phyloP scores from a whole-genome alignment of 306 rosid genomes.

The Vicia sativa region DNA sequence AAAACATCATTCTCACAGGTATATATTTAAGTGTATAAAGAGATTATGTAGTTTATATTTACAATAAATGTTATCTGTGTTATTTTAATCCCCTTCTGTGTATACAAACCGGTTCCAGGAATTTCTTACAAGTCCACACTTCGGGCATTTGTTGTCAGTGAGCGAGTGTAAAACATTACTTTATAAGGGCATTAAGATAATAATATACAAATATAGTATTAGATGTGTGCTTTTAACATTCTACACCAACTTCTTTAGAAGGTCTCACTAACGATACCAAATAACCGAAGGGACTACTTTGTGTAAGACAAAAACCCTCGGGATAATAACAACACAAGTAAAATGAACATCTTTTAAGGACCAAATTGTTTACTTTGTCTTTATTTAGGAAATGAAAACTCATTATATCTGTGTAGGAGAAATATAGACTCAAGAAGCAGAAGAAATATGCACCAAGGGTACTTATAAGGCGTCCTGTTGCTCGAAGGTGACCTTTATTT shows the following conservation, averaged over 20 bases:
- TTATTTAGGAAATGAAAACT: constrained; percentile 34
- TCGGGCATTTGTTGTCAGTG: neutral
- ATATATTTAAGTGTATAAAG: constrained; percentile 31
- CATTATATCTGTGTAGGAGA: constrained; percentile 64
- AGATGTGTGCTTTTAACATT: constrained; percentile 11
- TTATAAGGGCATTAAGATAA: neutral
- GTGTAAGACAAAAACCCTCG: neutral
- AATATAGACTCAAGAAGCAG: constrained; percentile 89
- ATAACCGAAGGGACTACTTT: neutral
- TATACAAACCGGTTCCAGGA: neutral
- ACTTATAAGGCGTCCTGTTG: constrained; percentile 78
- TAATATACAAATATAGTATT: neutral
- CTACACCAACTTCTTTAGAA: neutral
- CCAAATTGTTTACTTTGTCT: constrained; percentile 6
- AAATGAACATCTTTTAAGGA: neutral
- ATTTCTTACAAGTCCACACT: constrained; percentile 3
- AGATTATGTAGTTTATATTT: constrained; percentile 23
- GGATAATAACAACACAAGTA: neutral
- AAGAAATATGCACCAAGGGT: constrained; percentile 95
- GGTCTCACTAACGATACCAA: constrained; percentile 5
- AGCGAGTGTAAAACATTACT: neutral
- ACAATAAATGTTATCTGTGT: constrained; percentile 4
- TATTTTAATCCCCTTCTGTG: neutral
- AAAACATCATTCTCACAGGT: constrained; percentile 96
- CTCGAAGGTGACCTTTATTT: constrained; percentile 64